Conservation (phyloP, 371 early-diverging fungal species). For the Haplosporangium sp. region DNA sequence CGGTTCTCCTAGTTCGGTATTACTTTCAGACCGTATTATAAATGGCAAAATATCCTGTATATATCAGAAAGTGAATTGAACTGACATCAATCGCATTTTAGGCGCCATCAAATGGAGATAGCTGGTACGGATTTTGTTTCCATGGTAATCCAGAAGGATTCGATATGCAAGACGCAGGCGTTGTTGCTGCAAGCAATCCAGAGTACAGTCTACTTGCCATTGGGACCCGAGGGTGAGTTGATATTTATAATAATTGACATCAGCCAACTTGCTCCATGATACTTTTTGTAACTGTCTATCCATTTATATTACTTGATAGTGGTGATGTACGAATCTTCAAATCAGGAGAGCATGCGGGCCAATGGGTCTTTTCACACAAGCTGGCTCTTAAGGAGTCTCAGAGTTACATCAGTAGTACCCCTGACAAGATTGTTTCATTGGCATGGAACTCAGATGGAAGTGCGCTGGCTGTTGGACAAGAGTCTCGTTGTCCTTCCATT, state of each 20-base stretch:
- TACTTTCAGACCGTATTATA: background rate
- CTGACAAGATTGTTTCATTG: slow-evolving; percentile 55
- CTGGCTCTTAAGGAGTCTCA: slow-evolving; percentile 51
- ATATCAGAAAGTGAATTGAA: background rate
- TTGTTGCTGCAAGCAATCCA: slow-evolving; percentile 56
- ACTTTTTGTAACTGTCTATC: background rate
- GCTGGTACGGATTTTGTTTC: slow-evolving; percentile 57
- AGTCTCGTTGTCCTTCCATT: slow-evolving; percentile 71
- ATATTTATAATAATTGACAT: background rate
- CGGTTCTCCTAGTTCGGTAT: slow-evolving; percentile 35
- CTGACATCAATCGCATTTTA: background rate
- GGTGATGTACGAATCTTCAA: slow-evolving; percentile 51
- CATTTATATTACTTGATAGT: slow-evolving; percentile 1
- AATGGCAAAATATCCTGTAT: background rate
- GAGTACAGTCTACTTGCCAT: slow-evolving; percentile 51
- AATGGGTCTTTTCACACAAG: slow-evolving; percentile 55
- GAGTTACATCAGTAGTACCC: slow-evolving; percentile 36
- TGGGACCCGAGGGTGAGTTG: slow-evolving; percentile 49
- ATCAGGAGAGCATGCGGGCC: slow-evolving; percentile 54
- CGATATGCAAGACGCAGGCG: slow-evolving; percentile 56
- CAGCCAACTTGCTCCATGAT: no score
- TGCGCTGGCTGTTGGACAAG: slow-evolving; percentile 80
- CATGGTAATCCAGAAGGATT: slow-evolving; percentile 56
- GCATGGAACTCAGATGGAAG: slow-evolving; percentile 85
- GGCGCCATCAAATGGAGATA: slow-evolving; percentile 45